phyloP scores from a whole-genome alignment of 257 asterid species.

The Galeopsis tetrahit region DNA sequence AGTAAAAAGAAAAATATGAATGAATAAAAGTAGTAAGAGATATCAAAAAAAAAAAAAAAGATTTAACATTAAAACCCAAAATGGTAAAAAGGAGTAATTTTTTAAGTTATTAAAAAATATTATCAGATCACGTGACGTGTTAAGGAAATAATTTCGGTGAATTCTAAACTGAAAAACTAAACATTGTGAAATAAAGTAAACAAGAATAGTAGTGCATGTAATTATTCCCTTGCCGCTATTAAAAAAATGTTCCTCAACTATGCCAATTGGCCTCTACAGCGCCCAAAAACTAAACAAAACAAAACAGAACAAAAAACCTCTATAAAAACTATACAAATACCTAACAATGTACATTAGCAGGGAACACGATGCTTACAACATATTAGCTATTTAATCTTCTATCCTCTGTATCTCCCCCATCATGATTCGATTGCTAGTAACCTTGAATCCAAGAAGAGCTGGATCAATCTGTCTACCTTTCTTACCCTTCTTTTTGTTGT shows the following conservation, averaged over 20 bases:
- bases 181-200: background rate
- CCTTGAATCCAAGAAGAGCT: conserved; percentile 97
- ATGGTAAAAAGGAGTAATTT: too few species aligned
- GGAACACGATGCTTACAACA: conserved; percentile 29
- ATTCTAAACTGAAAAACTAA: too few species aligned
- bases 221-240: background rate
- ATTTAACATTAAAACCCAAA: too few species aligned
- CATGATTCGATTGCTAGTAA: conserved; percentile 96
- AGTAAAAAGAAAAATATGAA: too few species aligned
- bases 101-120: too few species aligned
- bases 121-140: too few species aligned
- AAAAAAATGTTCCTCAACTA: conserved; percentile 22
- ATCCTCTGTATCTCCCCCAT: conserved; percentile 97
- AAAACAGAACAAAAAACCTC: conserved; percentile 26
- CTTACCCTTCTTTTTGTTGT: conserved; percentile 92
- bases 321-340: conserved; percentile 36
- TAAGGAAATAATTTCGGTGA: too few species aligned
- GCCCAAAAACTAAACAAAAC: conserved; percentile 19
- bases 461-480: conserved; percentile 98
- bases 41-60: too few species aligned
- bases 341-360: conserved; percentile 34
- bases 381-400: conserved; percentile 59
- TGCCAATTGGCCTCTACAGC: conserved; percentile 28
- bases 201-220: background rate
- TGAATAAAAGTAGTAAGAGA: too few species aligned